These are phyloP conservation scores for Prinsepia uniflora DNA, from an alignment of 306 rosid genomes.

Conservation along the genomic window DNA sequence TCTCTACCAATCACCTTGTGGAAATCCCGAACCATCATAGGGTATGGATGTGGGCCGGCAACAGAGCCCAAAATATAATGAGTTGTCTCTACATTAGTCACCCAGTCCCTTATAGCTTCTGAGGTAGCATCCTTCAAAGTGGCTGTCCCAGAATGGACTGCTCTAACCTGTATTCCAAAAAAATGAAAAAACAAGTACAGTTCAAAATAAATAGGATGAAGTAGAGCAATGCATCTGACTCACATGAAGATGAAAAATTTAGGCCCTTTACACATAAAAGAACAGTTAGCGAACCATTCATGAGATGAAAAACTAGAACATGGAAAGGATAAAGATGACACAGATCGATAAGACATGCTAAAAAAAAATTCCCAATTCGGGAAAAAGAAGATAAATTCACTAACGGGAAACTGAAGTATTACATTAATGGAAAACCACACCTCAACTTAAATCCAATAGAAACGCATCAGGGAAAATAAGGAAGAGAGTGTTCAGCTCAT, in stretches of 20 bases:
- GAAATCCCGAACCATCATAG: constrained; percentile 97
- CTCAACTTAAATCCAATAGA: not conserved
- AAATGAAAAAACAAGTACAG: not conserved
- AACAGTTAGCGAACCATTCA: not conserved
- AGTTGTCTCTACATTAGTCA: constrained; percentile 95
- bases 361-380: not conserved
- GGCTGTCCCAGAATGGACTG: constrained; percentile 94
- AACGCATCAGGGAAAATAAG: not conserved
- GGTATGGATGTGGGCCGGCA: constrained; percentile 98
- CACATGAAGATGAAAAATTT: not conserved
- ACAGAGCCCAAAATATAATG: constrained; percentile 97
- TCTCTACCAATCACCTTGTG: constrained; percentile 91
- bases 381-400: not conserved
- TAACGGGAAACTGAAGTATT: not conserved
- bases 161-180: constrained; percentile 52
- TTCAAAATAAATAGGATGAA: not conserved
- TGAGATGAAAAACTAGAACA: not conserved
- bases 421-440: not conserved
- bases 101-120: constrained; percentile 98
- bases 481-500: not conserved
- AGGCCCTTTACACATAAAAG: not conserved
- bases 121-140: constrained; percentile 97
- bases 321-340: not conserved
- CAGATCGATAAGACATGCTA: not conserved
- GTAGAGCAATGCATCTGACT: not conserved